Conservation (phyloP, 2,329 filamentous ascomycete genomes). For the Anthostomella pinea region DNA sequence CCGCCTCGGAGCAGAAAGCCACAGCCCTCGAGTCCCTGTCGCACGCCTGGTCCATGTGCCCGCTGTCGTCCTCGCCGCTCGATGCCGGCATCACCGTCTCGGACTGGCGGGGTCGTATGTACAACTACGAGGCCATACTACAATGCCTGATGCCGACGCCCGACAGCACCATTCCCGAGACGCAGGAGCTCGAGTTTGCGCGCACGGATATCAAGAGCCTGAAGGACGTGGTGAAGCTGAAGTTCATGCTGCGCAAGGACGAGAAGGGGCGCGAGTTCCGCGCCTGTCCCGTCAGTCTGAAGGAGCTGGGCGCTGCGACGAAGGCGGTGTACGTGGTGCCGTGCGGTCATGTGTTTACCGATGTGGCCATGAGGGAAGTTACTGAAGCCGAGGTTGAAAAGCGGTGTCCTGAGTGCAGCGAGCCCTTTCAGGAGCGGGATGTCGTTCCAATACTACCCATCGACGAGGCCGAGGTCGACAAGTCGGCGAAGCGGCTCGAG, state of each 20-base stretch:
- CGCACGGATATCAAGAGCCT: conserved; percentile 69
- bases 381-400: conserved; percentile 38
- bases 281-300: conserved; percentile 85
- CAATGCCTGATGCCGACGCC: conserved; percentile 57
- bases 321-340: conserved; percentile 89
- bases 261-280: conserved; percentile 59
- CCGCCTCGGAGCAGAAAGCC: conserved; percentile 83
- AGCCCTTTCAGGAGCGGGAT: conserved; percentile 68
- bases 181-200: conserved; percentile 37
- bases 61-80: conserved; percentile 76
- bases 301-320: conserved; percentile 74
- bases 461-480: conserved; percentile 66
- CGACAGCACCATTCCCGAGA: conserved; percentile 47
- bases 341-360: conserved; percentile 92
- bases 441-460: conserved; percentile 79
- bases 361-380: conserved; percentile 81
- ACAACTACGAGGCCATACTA: conserved; percentile 91
- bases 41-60: conserved; percentile 84
- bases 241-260: conserved; percentile 47
- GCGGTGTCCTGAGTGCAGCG: conserved; percentile 69
- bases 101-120: conserved; percentile 78
- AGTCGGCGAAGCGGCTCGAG: conserved; percentile 63
- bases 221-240: conserved; percentile 83
- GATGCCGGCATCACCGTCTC: conserved; percentile 72
- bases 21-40: conserved; percentile 79